phyloP scores from a whole-genome alignment of 202 grass and related monocot species.

The Digitaria exilis region DNA sequence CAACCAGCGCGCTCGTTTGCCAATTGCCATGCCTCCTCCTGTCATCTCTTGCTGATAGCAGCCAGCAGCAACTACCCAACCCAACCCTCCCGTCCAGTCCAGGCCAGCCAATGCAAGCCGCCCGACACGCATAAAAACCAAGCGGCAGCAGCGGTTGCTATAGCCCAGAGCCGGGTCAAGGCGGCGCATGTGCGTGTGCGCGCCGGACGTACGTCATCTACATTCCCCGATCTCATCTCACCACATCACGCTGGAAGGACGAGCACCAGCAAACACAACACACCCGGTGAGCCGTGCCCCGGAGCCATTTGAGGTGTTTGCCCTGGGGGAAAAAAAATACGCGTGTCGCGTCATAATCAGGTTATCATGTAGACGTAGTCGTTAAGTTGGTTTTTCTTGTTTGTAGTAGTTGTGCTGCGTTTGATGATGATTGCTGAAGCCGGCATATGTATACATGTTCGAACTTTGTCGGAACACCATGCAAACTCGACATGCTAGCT shows the following conservation, averaged over 20 bases:
- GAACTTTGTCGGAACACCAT: neutral
- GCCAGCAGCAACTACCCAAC: conserved; percentile 20
- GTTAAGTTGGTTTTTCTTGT: neutral
- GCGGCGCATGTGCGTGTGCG: conserved; percentile 36
- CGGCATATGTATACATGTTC: neutral
- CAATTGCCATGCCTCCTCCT: too few relatives aligned
- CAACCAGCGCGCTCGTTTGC: neutral
- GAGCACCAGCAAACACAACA: conserved; percentile 30
- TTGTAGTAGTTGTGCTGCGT: neutral
- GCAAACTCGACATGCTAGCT: neutral
- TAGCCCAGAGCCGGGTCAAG: conserved; percentile 36
- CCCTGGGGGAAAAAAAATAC: neutral
- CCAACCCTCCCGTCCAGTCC: neutral
- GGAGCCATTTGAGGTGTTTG: neutral
- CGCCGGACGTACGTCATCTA: conserved; percentile 18
- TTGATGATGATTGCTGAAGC: neutral
- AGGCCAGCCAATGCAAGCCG: conserved; percentile 3
- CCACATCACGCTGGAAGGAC: neutral
- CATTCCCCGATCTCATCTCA: conserved; percentile 18
- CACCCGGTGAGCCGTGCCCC: neutral
- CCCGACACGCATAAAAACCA: neutral
- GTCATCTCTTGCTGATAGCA: neutral
- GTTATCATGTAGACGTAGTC: neutral
- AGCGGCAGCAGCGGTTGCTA: neutral
- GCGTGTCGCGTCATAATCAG: neutral